Conservation (phyloP, 495 filamentous ascomycete species). For the Aspergillus wentii region DNA sequence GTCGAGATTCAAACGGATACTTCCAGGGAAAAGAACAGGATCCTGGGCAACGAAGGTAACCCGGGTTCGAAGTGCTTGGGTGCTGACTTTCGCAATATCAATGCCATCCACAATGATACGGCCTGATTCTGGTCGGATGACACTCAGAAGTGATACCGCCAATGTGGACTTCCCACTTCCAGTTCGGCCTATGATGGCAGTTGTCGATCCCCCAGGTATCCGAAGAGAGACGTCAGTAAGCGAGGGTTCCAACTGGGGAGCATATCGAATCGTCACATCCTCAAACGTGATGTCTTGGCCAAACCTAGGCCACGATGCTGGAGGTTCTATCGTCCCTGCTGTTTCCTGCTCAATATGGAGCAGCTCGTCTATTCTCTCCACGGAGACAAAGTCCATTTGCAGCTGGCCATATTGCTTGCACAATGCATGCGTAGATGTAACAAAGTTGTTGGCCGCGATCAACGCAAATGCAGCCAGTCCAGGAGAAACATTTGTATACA, state of each 20-base stretch:
- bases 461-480: slow-evolving; percentile 73
- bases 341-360: slow-evolving; percentile 70
- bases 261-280: slow-evolving; percentile 71
- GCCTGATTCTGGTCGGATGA: slow-evolving; percentile 47
- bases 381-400: slow-evolving; percentile 86
- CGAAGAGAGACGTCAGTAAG: slow-evolving; percentile 58
- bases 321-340: slow-evolving; percentile 57
- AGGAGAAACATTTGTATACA: slow-evolving; percentile 63
- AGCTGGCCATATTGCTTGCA: slow-evolving; percentile 74
- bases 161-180: slow-evolving; percentile 65
- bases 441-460: slow-evolving; percentile 41
- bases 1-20: slow-evolving; percentile 55
- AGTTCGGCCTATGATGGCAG: slow-evolving; percentile 58
- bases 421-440: slow-evolving; percentile 63
- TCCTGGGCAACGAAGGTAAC: slow-evolving; percentile 64
- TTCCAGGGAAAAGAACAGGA: slow-evolving; percentile 58
- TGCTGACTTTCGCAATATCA: slow-evolving; percentile 55
- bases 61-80: slow-evolving; percentile 52
- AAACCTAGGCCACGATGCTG: slow-evolving; percentile 69
- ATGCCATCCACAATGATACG: slow-evolving; percentile 56
- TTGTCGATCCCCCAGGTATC: slow-evolving; percentile 70
- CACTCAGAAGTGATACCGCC: slow-evolving; percentile 58
- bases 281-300: slow-evolving; percentile 69
- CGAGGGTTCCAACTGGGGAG: slow-evolving; percentile 66
- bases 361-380: slow-evolving; percentile 76